phyloP scores from a whole-genome alignment of 176 grass and related monocot species.

The Phoenix dactylifera region DNA sequence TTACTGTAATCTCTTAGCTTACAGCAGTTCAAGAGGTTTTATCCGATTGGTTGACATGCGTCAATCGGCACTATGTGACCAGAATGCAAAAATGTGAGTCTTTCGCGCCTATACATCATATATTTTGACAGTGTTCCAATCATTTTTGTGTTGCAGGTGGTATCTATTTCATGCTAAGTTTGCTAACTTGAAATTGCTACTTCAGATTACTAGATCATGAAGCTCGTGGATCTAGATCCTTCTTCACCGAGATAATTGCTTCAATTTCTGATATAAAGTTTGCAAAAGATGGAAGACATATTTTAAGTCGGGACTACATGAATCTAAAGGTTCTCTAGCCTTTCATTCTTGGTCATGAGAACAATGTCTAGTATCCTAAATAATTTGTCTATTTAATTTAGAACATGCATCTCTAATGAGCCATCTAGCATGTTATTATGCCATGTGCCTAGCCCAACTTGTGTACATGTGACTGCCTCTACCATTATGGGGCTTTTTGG shows the following conservation, averaged over 20 bases:
- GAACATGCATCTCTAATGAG: no score
- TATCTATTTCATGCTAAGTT: no score
- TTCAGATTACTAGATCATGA: slow-evolving; percentile 19
- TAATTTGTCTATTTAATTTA: no score
- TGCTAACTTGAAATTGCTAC: slow-evolving; percentile 1
- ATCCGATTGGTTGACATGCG: slow-evolving; percentile 21
- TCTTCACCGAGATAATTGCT: slow-evolving; percentile 20
- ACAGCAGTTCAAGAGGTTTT: slow-evolving; percentile 25
- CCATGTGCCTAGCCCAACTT: no score
- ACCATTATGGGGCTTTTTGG: no score
- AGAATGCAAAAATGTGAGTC: slow-evolving; percentile 24
- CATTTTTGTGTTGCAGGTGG: no score
- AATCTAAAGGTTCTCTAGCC: slow-evolving; percentile 14
- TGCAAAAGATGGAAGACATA: slow-evolving; percentile 20
- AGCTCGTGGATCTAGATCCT: not conserved
- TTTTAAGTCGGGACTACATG: slow-evolving; percentile 32
- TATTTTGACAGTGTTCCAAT: no score
- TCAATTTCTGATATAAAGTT: slow-evolving; percentile 23
- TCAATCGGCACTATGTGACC: slow-evolving; percentile 19
- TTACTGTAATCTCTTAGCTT: slow-evolving; percentile 26
- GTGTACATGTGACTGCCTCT: no score
- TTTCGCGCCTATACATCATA: not conserved
- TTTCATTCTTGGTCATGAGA: not conserved
- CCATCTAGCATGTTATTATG: no score
- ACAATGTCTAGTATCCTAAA: not conserved